phyloP scores from a whole-genome alignment of 1,284 basidiomycete genomes.

The Rhodotorula mucilaginosa region DNA sequence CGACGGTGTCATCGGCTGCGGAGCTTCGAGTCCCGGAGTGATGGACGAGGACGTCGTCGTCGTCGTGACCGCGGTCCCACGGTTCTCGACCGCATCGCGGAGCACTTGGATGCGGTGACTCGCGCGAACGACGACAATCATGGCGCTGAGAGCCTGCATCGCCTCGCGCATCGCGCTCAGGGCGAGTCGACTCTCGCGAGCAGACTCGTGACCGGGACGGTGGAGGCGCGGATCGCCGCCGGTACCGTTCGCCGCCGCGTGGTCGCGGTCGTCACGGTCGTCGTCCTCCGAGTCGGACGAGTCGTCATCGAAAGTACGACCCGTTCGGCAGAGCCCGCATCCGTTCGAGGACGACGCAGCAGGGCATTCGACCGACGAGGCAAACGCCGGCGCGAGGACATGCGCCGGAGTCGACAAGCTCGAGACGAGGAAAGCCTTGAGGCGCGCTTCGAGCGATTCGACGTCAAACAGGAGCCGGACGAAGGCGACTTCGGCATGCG shows the following conservation, averaged over 20 bases:
- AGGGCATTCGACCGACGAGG: conserved; percentile 15
- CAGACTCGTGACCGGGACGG: conserved; percentile 1
- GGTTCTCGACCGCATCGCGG: conserved; percentile 16
- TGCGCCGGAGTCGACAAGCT: conserved; percentile 20
- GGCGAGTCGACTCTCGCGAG: conserved; percentile 31
- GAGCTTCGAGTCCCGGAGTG: neutral
- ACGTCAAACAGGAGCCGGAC: conserved; percentile 41
- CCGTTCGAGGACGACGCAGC: neutral
- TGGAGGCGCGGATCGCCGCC: neutral
- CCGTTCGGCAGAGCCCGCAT: conserved; percentile 42
- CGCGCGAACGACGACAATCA: conserved; percentile 42
- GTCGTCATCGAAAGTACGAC: conserved; percentile 41
- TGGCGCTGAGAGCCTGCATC: conserved; percentile 41
- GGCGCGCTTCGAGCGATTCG: conserved; percentile 40
- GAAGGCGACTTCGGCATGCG: conserved; percentile 27
- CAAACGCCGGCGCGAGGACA: conserved; percentile 24
- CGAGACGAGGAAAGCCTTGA: conserved; percentile 35
- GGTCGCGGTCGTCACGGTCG: neutral
- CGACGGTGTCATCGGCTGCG: conserved; percentile 26
- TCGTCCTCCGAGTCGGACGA: conserved; percentile 38
- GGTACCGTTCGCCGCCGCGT: neutral
- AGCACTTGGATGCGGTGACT: conserved; percentile 19
- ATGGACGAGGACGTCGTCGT: conserved; percentile 6
- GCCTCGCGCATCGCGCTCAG: conserved; percentile 45
- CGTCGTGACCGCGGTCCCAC: neutral